Percentiles rank a stretch among this genome's conserved stretches.
phyloP scores from a whole-genome alignment of 1,284 basidiomycete species.

The Fomitopsis pinicola region DNA sequence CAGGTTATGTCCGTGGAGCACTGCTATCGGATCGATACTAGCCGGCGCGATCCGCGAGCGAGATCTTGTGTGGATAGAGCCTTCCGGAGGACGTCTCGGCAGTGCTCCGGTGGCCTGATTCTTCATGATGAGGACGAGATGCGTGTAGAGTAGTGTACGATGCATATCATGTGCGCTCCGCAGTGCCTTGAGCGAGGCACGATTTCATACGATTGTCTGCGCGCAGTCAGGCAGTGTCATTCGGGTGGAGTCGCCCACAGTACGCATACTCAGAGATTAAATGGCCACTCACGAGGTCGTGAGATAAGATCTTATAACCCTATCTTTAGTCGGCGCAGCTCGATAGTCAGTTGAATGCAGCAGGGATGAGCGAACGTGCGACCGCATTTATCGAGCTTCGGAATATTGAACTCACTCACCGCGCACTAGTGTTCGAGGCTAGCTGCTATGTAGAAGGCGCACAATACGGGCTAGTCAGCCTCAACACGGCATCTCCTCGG shows the following conservation, averaged over 20 bases:
- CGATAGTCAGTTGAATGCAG: not conserved
- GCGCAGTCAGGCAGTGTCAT: not conserved
- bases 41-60: not conserved
- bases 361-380: not conserved
- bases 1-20: not conserved
- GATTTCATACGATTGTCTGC: not conserved
- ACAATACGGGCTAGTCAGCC: not conserved
- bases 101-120: not conserved
- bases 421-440: not conserved
- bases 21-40: not conserved
- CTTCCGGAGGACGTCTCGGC: not conserved
- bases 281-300: not conserved
- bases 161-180: not conserved
- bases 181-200: not conserved
- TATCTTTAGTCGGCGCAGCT: not conserved
- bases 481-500: conserved; percentile 13
- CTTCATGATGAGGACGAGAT: not conserved
- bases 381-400: not conserved
- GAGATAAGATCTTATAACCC: not conserved
- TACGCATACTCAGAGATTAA: not conserved
- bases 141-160: not conserved
- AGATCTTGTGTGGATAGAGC: not conserved
- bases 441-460: not conserved
- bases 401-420: not conserved
- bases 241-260: no score